A percentile compares a stretch with the other conserved stretches of the same genome.
phyloP scores from a whole-genome alignment of 345 rosid species.

The Leavenworthia alabamica region DNA sequence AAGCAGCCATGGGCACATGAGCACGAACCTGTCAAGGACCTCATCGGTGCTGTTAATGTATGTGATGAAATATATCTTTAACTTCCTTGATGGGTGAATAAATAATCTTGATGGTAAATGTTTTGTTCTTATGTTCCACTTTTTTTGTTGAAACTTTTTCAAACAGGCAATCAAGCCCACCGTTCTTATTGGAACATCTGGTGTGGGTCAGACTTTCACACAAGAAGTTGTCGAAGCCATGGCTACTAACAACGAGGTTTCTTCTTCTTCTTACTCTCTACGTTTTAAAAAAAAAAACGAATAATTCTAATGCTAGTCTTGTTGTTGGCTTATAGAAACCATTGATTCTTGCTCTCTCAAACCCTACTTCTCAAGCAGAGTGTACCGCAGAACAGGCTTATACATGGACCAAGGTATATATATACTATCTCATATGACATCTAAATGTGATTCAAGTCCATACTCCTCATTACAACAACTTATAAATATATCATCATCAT shows the following conservation, averaged over 20 bases:
- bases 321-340: constrained; percentile 58
- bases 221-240: constrained; percentile 82
- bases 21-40: constrained; percentile 60
- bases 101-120: background rate
- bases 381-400: constrained; percentile 99
- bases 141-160: constrained; percentile 1
- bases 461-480: background rate
- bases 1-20: constrained; percentile 96
- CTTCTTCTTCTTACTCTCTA: background rate
- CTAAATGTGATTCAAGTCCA: background rate
- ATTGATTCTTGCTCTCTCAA: constrained; percentile 83
- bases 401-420: constrained; percentile 76
- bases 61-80: background rate
- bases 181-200: constrained; percentile 87
- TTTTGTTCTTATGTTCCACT: background rate
- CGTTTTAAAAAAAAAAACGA: background rate
- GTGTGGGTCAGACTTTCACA: constrained; percentile 88
- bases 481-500: background rate
- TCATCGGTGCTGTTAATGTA: constrained; percentile 76
- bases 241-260: constrained; percentile 81
- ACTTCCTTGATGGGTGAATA: background rate
- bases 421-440: background rate
- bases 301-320: constrained; percentile 4
- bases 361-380: constrained; percentile 95
- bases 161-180: constrained; percentile 87